Evolutionary conservation across 805 yeast species (phyloP), one percentile per base, ranked within the genome.

Genomic region (Citeromyces matritensis): DNA sequence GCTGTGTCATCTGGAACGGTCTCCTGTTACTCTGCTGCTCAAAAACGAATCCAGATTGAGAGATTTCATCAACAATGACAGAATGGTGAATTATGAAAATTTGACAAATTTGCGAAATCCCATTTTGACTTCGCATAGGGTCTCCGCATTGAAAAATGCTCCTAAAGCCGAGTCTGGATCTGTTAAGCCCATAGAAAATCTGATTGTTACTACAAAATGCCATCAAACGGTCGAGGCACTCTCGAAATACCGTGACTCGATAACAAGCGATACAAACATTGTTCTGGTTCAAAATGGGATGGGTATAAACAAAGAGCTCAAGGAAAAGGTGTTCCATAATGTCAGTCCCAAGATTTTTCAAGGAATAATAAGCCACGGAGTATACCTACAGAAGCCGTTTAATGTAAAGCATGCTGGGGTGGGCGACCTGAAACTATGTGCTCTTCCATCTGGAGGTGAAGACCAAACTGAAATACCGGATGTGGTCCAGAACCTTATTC

Each of bases 351-450:
- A 57, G 10, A 36, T 84, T 5, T 70, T 63, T 43, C 80, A 73
- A 44, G 95, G 86, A 33, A 73, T 86, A 15, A 78, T 79, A 28
- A 69, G 81, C 3, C 96, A 88, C 49, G 97, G 95, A 9, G 82
- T 78, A 1, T 78, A 66, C 51, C 69, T 71, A n/a, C 24, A 26
- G 1, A 38, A 55, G 11, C 61, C 61, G 1, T 69, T 57, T 40
- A 55, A 53, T 10, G 69, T 60, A 37, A 58, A 58, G 23, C 93
- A 79, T 52, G 86, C 80, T n/a, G 93, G 91, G 0, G 47, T 49
- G 24, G 94, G 88, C 0, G 64, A 63, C 27, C 50, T 85, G 34
- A 61, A 66, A 38, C 47, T 83, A 17, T 67, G 86, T 1, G 55
- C 58, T 33, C 45, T 76, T 5, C 84, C 85, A 5, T n/a, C 29